phyloP scores from a whole-genome alignment of 805 yeast species.

The Groenewaldozyma tartarivorans region DNA sequence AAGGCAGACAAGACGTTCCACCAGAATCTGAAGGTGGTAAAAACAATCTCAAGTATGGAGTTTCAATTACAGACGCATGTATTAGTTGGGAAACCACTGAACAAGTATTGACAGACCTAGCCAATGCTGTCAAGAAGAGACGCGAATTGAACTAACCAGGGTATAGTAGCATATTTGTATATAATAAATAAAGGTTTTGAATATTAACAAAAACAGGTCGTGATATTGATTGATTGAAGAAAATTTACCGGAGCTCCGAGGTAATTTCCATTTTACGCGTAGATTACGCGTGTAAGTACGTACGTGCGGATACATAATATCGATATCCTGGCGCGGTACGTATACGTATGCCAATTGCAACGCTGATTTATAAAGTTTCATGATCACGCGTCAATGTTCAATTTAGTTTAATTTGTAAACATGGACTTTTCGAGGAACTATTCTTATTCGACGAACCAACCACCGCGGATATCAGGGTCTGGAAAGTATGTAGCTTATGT shows the following conservation, averaged over 20 bases:
- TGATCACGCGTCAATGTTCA: not conserved
- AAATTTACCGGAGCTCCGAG: no score
- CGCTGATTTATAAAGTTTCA: no score
- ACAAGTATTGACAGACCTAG: conserved; percentile 55
- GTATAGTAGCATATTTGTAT: no score
- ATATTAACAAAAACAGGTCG: not conserved
- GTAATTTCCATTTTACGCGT: no score
- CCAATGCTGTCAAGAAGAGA: conserved; percentile 74
- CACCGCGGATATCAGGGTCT: conserved; percentile 11
- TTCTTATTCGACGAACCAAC: conserved; percentile 6
- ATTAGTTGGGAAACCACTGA: conserved; percentile 84
- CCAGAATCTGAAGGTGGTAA: conserved; percentile 59
- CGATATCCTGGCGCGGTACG: no score
- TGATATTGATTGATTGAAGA: no score
- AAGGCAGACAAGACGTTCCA: conserved; percentile 90
- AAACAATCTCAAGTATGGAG: conserved; percentile 73
- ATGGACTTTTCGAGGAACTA: conserved; percentile 9
- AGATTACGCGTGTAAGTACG: no score
- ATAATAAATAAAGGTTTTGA: not conserved
- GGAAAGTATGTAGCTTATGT: conserved; percentile 16
- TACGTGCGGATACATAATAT: no score
- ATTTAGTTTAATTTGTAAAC: not conserved
- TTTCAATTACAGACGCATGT: conserved; percentile 96
- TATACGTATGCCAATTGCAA: no score
- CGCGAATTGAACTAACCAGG: conserved; percentile 40